Evolutionary conservation across 169 alveolate species (phyloP), one percentile per base, ranked within the genome.

Genomic region (Theileria orientalis): DNA sequence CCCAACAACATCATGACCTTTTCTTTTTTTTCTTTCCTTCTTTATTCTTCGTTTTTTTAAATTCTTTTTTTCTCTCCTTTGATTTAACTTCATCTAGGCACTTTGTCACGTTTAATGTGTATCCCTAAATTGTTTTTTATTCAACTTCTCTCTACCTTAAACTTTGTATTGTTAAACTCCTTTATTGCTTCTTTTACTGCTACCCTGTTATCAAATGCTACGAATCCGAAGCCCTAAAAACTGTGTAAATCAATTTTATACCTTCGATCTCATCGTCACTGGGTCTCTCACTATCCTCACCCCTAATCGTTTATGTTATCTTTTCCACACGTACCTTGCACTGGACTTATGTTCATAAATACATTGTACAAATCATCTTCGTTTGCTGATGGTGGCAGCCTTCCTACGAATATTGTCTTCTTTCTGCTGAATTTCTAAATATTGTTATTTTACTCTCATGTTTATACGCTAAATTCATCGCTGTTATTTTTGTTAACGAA

Each of bases 321-420:
- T 6, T 16, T 2, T 7, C n/a, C n/a, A 3, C 29, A n/a, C 74
- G 16, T 44, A 77, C 86, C 82, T 70, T 77, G 47, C 5, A 77
- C 86, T 14, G 46, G 60, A 30, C 86, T 60, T 33, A 77, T 60
- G 44, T 77, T 77, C 27, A 76, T 64, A 33, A 77, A 77, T 14
- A 77, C 62, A 29, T 77, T 73, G 51, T 64, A 77, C 5, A 77
- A 67, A 25, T 77, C 86, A 32, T 77, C 73, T 40, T 77, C 86
- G 1, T 46, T 77, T 44, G 86, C 69, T 14, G 63, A 19, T 30
- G 79, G 79, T 0, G 86, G 86, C 25, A 77, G 69, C 61, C 83
- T 77, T 2, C 86, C 86, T 3, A 77, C 86, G 41, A 77, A 77
- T n/a, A 77, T 61, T 8, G 86, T 77, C 35, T 77, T 77, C 60